Percentiles rank a stretch among this genome's conserved stretches.
Evolutionary conservation across 441 rosid genomes (phyloP).

Genomic region (Breynia disticha): DNA sequence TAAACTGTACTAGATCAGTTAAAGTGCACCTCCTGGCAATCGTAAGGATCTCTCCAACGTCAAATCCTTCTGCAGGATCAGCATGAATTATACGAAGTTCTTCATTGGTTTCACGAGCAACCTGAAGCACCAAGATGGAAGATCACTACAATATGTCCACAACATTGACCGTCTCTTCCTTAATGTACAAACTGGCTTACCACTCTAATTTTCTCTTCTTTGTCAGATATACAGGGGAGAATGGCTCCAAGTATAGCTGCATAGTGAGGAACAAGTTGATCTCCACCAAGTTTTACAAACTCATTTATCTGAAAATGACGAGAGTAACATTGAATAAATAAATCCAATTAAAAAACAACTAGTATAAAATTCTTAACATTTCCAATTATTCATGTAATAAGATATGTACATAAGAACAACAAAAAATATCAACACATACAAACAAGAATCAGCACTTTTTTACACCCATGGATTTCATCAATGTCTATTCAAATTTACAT

Average conservation of each 20-base stretch:
- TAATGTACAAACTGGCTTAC: slow-evolving; percentile 37
- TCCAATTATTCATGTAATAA: too few species aligned
- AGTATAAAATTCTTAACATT: background rate
- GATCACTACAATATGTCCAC: slow-evolving; percentile 12
- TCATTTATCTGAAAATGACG: slow-evolving; percentile 71
- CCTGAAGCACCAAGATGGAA: slow-evolving; percentile 30
- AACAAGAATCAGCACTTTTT: too few species aligned
- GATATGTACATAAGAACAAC: background rate
- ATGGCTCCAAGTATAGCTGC: slow-evolving; percentile 98
- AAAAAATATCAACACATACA: background rate
- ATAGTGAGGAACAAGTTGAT: slow-evolving; percentile 92
- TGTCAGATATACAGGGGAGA: slow-evolving; percentile 96
- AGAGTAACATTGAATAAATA: slow-evolving; percentile 3
- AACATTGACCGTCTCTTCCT: slow-evolving; percentile 1
- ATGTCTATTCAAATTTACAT: too few species aligned
- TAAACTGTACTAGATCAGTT: slow-evolving; percentile 6
- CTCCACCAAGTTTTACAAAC: slow-evolving; percentile 99
- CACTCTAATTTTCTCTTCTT: slow-evolving; percentile 99
- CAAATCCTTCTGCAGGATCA: slow-evolving; percentile 86
- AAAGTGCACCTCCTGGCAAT: slow-evolving; percentile 95
- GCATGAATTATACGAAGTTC: slow-evolving; percentile 86
- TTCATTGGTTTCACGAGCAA: slow-evolving; percentile 99
- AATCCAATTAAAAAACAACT: slow-evolving; percentile 1
- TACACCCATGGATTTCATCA: too few species aligned
- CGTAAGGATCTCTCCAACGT: slow-evolving; percentile 78